These are phyloP conservation scores for Colletotrichum aenigma DNA, from an alignment of 2,329 filamentous ascomycete genomes.

Conservation along the genomic window DNA sequence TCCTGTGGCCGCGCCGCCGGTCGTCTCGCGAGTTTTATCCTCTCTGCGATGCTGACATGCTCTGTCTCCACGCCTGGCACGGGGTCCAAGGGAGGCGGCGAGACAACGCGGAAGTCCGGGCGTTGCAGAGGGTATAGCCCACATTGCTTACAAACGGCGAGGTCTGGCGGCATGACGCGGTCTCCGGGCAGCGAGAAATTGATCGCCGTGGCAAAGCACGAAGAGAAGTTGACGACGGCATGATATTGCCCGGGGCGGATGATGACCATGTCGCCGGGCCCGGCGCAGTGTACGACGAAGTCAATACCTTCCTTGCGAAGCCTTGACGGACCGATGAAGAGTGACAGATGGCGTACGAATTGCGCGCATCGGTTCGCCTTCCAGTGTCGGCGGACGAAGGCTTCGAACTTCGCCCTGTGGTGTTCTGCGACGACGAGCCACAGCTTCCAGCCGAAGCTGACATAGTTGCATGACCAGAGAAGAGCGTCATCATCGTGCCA, in stretches of 20 bases:
- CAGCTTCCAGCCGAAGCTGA: neutral
- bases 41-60: neutral
- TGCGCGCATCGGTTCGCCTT: neutral
- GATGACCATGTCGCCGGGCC: conserved; percentile 7
- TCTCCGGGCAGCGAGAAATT: conserved; percentile 8
- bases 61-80: neutral
- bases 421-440: neutral
- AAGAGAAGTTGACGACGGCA: conserved; percentile 1
- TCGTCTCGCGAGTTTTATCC: neutral
- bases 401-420: neutral
- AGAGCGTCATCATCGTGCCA: neutral
- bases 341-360: neutral
- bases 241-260: neutral
- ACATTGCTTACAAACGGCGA: neutral
- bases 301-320: conserved; percentile 1
- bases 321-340: neutral
- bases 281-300: neutral
- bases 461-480: neutral
- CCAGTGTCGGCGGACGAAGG: neutral
- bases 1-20: neutral
- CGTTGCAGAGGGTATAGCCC: neutral
- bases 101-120: neutral
- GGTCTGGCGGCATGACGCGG: neutral
- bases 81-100: neutral
- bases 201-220: neutral